Evolutionary conservation across 129 eudicot species (phyloP).

Genomic region (Dittrichia graveolens): DNA sequence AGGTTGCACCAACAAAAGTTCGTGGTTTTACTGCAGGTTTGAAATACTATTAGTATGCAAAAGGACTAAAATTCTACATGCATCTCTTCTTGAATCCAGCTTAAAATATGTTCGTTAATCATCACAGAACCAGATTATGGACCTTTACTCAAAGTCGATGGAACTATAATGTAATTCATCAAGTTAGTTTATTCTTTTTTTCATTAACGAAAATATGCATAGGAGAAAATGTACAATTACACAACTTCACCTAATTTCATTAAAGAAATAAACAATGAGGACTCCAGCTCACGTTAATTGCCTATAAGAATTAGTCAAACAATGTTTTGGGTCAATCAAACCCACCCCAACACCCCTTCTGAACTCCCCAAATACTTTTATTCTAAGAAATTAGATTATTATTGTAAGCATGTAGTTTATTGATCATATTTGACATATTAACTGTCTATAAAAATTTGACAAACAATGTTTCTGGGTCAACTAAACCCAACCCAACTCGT

Average conservation of each 20-base stretch:
- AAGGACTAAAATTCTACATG: background rate
- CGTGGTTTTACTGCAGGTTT: conserved; percentile 77
- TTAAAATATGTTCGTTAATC: background rate
- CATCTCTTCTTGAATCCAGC: background rate
- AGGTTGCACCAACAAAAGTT: conserved; percentile 76
- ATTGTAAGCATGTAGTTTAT: background rate
- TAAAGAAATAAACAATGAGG: background rate
- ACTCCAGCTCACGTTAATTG: background rate
- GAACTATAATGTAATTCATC: background rate
- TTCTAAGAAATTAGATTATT: background rate
- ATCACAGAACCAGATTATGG: background rate
- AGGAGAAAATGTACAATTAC: conserved; percentile 8
- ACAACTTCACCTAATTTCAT: background rate
- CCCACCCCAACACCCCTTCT: no score
- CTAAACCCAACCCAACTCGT: background rate
- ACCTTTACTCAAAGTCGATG: conserved; percentile 12
- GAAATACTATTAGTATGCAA: conserved; percentile 21
- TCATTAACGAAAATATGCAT: conserved; percentile 3
- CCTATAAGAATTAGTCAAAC: no score
- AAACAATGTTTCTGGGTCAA: background rate
- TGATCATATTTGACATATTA: background rate
- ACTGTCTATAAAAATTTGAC: background rate
- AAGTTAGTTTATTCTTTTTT: background rate
- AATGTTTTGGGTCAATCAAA: no score
- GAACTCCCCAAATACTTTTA: background rate